Evolutionary conservation across 148 eudicot genomes (phyloP), one percentile per base, ranked within the genome.

Genomic region (Cornus kousa): DNA sequence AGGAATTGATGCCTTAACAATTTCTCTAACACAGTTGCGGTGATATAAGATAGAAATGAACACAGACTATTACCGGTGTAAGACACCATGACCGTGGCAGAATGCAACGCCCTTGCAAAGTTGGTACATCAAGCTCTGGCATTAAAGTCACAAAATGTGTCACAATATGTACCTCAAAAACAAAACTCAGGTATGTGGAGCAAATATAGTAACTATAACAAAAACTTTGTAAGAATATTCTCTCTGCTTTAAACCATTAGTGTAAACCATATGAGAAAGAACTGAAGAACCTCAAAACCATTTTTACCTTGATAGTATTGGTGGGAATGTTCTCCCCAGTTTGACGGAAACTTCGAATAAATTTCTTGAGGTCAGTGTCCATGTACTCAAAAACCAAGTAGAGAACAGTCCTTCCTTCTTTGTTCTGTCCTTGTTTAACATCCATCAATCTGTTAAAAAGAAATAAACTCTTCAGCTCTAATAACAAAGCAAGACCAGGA

Each of bases 301-400:
- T 57, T 57, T 55, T 5, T 82, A 91, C 98, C 97, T 96, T 96
- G 77, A 93, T 82, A 8, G 76, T 84, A 17, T 81, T 81, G 70
- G 92, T 55, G 43, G 93, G 99, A 62, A 93, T 83, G 69, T 71
- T 39, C 71, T 88, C 90, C 3, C 90, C 95, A 5, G 85, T 81
- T 67, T 83, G 89, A 53, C 97, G 97, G 64, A 89, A 91, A 67
- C 81, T 85, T 74, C 97, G 90, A 60, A 96, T 96, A 82, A 82
- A 96, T 68, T 96, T 96, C 90, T 93, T 93, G 77, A 96, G 85
- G 73, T 96, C 99, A 55, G 97, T 93, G 50, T 96, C 99, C 99
- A 96, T 93, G 82, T 93, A 96, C 87, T 96, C 99, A 67, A 96
- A 96, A 40, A 96, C 99, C 90, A 96, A 75, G 85, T 96, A 96